Evolutionary conservation across 2,329 filamentous ascomycete genomes (phyloP), one percentile per base, ranked within the genome.

Genomic region (Fusarium goolgardi): DNA sequence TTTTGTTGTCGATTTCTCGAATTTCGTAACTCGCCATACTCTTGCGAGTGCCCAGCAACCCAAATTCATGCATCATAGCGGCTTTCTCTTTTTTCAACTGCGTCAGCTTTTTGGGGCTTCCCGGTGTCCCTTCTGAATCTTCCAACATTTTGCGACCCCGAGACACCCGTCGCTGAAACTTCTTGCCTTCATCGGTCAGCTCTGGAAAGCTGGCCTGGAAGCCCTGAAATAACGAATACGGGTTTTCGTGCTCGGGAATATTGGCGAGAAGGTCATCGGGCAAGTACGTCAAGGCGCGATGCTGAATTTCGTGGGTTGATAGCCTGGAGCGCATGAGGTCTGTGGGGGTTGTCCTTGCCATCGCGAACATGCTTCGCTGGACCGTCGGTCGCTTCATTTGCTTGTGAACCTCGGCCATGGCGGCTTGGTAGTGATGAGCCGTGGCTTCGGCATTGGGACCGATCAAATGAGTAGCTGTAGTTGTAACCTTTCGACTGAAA

Each of bases 1-100:
- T 95, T 80, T 98, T 99, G 81, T 91, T 94, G 80, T 99, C 96
- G 64, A 99, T 97, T 75, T 99, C 96, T 63, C 90, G 89, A 61
- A 99, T 98, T 79, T 99, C 96, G 67, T 93, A 92, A 74, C 93
- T 96, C 71, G 94, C 95, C 95, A 99, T 97, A 76, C 96, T 97
- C 80, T 99, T 99, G 62, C 96, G 88, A 65, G 98, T 89, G 5
- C 91, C 87, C 81, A 98, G 89, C 88, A 97, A 92, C 75, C 98
- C 94, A 71, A 99, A 83, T 70, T 93, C 88, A 78, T 96, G 94
- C 81, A 91, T 90, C 81, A 97, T 85, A 55, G 87, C 84, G 43
- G 91, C 87, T 78, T 92, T 92, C 71, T 97, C 93, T 76, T 90
- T 92, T 78, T 91, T 93, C 69, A 98, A 80, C 71, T 90, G 90